Evolutionary conservation across 1,284 basidiomycete species (phyloP), one percentile per base, ranked within the genome.

Genomic region (Cutaneotrichosporon mucoides): DNA sequence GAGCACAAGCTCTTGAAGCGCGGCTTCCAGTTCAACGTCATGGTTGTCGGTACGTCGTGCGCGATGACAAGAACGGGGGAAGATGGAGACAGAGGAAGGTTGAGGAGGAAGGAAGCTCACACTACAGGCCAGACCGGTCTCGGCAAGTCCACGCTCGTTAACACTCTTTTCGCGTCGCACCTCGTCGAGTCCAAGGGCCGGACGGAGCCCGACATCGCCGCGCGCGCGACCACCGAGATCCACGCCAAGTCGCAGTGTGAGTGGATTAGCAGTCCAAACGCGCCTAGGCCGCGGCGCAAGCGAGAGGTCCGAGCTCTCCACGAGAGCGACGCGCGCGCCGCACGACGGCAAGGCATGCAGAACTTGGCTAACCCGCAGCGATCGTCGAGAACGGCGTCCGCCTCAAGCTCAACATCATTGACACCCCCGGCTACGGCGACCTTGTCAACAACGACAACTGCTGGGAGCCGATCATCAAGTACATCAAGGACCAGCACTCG

Each of bases 381-480:
- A 92, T 99, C 66, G 87, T 89, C 56, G 95, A 99, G 79, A 98
- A 98, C 69, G 92, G 92, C 57, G 95, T 99, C 62, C 88, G 88
- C 76, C 86, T 99, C 63, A 86, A 91, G 58, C 82, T 99, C 70
- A 99, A 99, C 84, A 97, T 99, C 67, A 92, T 99, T 69, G 96
- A 99, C 79, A 99, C 96, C 6, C 95, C 95, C 56, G 95, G 96
- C 42, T 99, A 96, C 73, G 96, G 94, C 56, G 96, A 99, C 83
- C 90, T 94, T 73, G 87, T 99, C 76, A 97, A 99, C 85, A 99
- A 99, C 78, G 96, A 99, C 78, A 90, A 90, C 79, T 98, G 96
- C 84, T 99, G 95, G 95, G 95, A 99, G 75, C 90, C 95, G 36
- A 97, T 98, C 71, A 85, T 98, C 79, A 96, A 96, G 81, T 96